Base-by-base conservation (phyloP, 495 filamentous ascomycete species). In the Glarea lozoyensis region DNA sequence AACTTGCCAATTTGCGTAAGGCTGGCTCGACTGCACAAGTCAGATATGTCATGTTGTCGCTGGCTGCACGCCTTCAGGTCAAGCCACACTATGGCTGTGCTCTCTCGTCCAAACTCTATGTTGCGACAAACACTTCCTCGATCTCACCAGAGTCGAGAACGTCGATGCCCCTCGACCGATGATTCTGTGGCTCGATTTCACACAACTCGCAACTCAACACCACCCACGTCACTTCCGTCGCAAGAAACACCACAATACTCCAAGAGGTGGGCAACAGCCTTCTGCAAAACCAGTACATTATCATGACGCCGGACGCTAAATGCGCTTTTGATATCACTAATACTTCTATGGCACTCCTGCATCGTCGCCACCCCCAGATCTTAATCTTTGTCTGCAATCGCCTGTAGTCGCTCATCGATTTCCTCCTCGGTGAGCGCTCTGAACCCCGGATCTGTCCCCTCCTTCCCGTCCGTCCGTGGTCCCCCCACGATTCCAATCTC, bases 381-480 rank as follows among this genome's bases (percentile, higher is more conserved):
- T 12, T 39, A 98, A 67, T 98, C 92, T 76, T 96, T 97, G 69
- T 98, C 92, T 37, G 84, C 84, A 62, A 98, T 97, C 38, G 88
- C 87, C 69, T 98, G 93, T 67, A 98, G 72, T 60, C 92, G 73
- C 69, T 95, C 93, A 57, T 98, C 92, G 57, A 98, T 97, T 76
- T 98, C 92, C 27, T 96, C 90, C 63, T 94, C 88, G 9, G 88
- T 93, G 66, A 98, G 70, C 53, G 81, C 81, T 55, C 88, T 78
- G 73, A 98, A 98, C 50, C 65, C 73, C 39, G 81, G 62, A 58
- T 85, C 75, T 37, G 78, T 79, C 32, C 85, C 84, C 55, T 90
- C 83, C 64, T 85, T 72, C 56, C 87, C 89, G 56, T 89, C 88
- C 32, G 66, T 60, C 46, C 72, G 68, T 24, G 87, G 85, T 20